Percentiles rank a stretch among this genome's conserved stretches.
Conservation (phyloP, 176 grass and related monocot genomes). For the Carex myosuroides region DNA sequence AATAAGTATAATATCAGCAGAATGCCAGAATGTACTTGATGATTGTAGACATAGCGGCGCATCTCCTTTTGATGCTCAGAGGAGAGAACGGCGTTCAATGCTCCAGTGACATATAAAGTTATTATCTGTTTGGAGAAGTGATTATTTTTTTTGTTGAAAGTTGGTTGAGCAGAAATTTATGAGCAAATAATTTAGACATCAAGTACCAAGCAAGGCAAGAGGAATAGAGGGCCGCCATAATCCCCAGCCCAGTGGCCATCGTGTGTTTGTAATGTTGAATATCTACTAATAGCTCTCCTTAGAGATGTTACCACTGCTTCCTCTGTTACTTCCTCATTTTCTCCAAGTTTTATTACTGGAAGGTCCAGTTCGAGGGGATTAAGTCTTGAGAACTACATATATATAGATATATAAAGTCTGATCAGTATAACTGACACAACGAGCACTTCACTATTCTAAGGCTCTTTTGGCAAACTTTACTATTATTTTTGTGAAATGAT, state of each 20-base stretch:
- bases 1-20: neutral
- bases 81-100: slow-evolving; percentile 17
- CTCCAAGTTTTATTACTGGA: slow-evolving; percentile 10
- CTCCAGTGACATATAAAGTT: slow-evolving; percentile 21
- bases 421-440: neutral
- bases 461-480: no score
- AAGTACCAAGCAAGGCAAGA: slow-evolving; percentile 47
- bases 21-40: slow-evolving; percentile 13
- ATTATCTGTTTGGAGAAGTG: slow-evolving; percentile 8
- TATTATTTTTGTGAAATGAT: no score
- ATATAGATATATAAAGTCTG: neutral
- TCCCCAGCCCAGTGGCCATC: slow-evolving; percentile 55
- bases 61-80: slow-evolving; percentile 26
- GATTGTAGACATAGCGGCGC: slow-evolving; percentile 23
- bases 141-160: neutral
- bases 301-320: slow-evolving; percentile 23
- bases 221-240: slow-evolving; percentile 45
- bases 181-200: neutral
- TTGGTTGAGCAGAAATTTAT: neutral
- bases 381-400: slow-evolving; percentile 18
- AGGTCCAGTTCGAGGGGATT: neutral
- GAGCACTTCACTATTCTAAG: neutral
- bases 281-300: slow-evolving; percentile 18
- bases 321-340: slow-evolving; percentile 19
- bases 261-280: slow-evolving; percentile 35